phyloP scores from a whole-genome alignment of 352 stramenopile species.

The Globisporangium polare region DNA sequence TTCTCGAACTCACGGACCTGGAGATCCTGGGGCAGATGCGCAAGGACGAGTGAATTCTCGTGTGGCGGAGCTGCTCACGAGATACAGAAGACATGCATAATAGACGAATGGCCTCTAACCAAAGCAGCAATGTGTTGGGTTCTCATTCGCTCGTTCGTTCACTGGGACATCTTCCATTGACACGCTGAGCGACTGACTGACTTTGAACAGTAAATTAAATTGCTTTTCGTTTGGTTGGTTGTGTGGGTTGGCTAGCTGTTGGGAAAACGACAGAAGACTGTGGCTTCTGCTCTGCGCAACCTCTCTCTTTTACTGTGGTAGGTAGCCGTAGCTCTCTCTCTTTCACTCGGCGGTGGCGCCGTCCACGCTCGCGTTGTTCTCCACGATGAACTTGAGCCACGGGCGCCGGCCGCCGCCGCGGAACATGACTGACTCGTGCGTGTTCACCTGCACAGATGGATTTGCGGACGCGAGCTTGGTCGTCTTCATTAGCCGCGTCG shows the following conservation, averaged over 20 bases:
- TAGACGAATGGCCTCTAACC: background rate
- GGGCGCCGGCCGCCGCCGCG: constrained; percentile 60
- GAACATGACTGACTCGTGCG: constrained; percentile 84
- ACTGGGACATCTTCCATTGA: background rate
- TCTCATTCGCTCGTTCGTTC: background rate
- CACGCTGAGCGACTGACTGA: background rate
- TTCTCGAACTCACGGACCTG: constrained; percentile 78
- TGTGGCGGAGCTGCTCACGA: background rate
- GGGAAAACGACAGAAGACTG: background rate
- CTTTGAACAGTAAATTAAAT: constrained; percentile 22
- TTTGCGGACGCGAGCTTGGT: constrained; percentile 81
- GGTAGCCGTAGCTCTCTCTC: background rate
- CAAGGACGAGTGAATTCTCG: constrained; percentile 21
- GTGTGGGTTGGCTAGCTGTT: background rate
- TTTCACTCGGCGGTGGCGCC: constrained; percentile 12
- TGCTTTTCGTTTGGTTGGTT: background rate
- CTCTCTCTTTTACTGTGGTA: background rate
- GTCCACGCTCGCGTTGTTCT: constrained; percentile 26
- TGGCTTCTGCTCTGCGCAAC: background rate
- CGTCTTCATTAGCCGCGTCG: constrained; percentile 72
- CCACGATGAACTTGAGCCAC: constrained; percentile 73
- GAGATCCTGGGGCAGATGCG: constrained; percentile 53
- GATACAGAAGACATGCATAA: constrained; percentile 1
- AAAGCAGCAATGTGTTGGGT: background rate
- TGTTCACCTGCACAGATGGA: constrained; percentile 86